Percentiles rank a stretch among this genome's conserved stretches.
phyloP scores from a whole-genome alignment of 805 yeast species.

The Starmerella cellae region DNA sequence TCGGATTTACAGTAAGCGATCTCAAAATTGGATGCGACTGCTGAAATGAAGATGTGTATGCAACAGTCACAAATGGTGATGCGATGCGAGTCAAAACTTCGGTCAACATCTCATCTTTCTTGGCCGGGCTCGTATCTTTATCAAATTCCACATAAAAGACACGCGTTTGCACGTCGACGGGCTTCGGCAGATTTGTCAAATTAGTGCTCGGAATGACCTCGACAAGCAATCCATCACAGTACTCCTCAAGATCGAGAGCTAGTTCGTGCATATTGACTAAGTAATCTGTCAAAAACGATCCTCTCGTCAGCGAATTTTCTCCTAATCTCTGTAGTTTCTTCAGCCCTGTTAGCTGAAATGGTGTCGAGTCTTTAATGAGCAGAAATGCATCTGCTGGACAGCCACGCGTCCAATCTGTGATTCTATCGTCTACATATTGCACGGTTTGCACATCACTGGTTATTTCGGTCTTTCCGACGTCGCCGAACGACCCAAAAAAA shows the following conservation, averaged over 20 bases:
- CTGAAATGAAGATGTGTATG: conserved; percentile 37
- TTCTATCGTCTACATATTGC: conserved; percentile 13
- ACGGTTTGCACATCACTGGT: conserved; percentile 3
- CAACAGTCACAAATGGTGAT: conserved; percentile 52
- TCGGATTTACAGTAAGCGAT: conserved; percentile 23
- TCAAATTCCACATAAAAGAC: conserved; percentile 19
- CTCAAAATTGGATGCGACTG: conserved; percentile 21
- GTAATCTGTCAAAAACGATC: conserved; percentile 17
- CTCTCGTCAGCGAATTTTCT: conserved; percentile 19
- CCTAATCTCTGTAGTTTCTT: conserved; percentile 16
- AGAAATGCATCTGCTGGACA: conserved; percentile 22
- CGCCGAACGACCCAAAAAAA: conserved; percentile 21
- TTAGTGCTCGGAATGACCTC: conserved; percentile 2
- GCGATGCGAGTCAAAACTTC: conserved; percentile 38
- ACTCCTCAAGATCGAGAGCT: conserved; percentile 20
- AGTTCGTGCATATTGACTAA: conserved; percentile 18
- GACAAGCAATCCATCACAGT: conserved; percentile 18
- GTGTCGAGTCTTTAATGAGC: conserved; percentile 17
- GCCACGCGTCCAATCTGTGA: conserved; percentile 21
- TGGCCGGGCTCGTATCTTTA: conserved; percentile 25
- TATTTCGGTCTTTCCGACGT: conserved; percentile 16
- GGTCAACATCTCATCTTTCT: conserved; percentile 43
- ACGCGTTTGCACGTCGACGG: conserved; percentile 16
- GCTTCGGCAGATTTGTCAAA: conserved; percentile 5
- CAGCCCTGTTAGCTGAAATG: conserved; percentile 16